Evolutionary conservation across 306 rosid genomes (phyloP).

Genomic region (Lathyrus tuberosus): DNA sequence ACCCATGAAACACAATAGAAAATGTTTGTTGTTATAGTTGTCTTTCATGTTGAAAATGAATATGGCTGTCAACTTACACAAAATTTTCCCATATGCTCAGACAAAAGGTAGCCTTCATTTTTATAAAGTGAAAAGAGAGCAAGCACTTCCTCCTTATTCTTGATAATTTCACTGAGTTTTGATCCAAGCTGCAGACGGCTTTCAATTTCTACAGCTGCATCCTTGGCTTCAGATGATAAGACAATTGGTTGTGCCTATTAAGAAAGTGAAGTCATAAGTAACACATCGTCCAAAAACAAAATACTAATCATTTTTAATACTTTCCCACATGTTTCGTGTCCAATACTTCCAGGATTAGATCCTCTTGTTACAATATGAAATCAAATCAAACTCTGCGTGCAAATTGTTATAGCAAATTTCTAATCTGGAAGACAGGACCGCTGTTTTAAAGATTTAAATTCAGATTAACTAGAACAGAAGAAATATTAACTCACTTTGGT

Average conservation of each 20-base stretch:
- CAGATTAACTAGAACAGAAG: constrained; percentile 3
- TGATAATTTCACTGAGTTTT: constrained; percentile 77
- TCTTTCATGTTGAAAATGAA: constrained; percentile 21
- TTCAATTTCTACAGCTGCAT: constrained; percentile 80
- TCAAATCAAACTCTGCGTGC: too few species aligned
- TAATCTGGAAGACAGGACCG: neutral
- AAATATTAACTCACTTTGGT: constrained; percentile 58
- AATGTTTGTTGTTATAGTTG: constrained; percentile 3
- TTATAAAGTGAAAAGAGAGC: constrained; percentile 70
- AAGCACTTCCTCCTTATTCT: constrained; percentile 63
- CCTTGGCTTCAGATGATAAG: constrained; percentile 78
- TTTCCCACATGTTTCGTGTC: constrained; percentile 17
- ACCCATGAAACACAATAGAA: constrained; percentile 10
- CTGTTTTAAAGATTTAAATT: constrained; percentile 20
- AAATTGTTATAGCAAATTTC: constrained; percentile 23
- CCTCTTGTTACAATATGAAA: neutral
- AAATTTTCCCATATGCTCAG: constrained; percentile 70
- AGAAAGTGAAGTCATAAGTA: constrained; percentile 29
- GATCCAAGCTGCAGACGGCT: constrained; percentile 80
- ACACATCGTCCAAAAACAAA: constrained; percentile 15
- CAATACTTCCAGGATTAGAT: neutral
- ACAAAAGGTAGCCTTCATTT: constrained; percentile 81
- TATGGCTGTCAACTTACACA: constrained; percentile 64
- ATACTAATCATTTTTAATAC: constrained; percentile 3
- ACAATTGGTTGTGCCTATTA: constrained; percentile 51